Percentiles rank a stretch among this genome's conserved stretches.
Evolutionary conservation across 2,329 filamentous ascomycete genomes (phyloP).

Genomic region (Monosporascus sp.): DNA sequence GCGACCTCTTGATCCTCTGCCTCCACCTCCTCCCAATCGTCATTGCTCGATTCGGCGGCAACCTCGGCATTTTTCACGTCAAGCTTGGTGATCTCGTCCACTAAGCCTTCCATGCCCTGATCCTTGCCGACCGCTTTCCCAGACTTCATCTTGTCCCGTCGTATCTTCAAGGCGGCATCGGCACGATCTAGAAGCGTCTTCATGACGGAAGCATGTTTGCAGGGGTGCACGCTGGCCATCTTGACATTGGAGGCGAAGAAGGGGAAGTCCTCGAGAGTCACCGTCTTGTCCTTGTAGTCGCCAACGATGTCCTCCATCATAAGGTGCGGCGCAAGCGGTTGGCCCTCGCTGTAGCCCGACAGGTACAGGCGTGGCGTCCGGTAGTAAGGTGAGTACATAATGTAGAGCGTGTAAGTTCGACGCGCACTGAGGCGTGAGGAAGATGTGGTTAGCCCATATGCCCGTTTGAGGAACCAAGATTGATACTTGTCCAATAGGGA

Average conservation of each 20-base stretch:
- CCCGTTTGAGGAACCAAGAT: no score
- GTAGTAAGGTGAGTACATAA: slow-evolving; percentile 96
- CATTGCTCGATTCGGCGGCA: slow-evolving; percentile 44
- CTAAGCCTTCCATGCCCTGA: slow-evolving; percentile 74
- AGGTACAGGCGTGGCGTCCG: slow-evolving; percentile 92
- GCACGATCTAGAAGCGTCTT: slow-evolving; percentile 94
- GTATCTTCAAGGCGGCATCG: slow-evolving; percentile 84
- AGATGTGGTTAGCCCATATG: slow-evolving; percentile 12
- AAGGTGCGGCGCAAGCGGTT: slow-evolving; percentile 72
- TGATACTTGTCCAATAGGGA: no score
- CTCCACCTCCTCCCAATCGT: slow-evolving; percentile 65
- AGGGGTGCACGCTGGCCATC: slow-evolving; percentile 95
- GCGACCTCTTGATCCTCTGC: slow-evolving; percentile 68
- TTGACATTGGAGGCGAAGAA: slow-evolving; percentile 89
- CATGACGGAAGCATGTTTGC: slow-evolving; percentile 97
- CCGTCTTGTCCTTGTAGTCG: slow-evolving; percentile 97
- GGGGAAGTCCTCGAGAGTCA: slow-evolving; percentile 94
- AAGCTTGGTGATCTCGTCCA: slow-evolving; percentile 70
- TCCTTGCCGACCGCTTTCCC: slow-evolving; percentile 46
- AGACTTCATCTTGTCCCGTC: slow-evolving; percentile 72
- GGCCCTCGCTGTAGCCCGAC: slow-evolving; percentile 79
- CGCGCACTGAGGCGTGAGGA: slow-evolving; percentile 53
- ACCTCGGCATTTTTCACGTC: slow-evolving; percentile 49
- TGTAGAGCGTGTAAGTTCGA: slow-evolving; percentile 97
- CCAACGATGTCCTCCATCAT: slow-evolving; percentile 98